phyloP scores from a whole-genome alignment of 2,329 filamentous ascomycete genomes.

The Clarireedia homoeocarpa region DNA sequence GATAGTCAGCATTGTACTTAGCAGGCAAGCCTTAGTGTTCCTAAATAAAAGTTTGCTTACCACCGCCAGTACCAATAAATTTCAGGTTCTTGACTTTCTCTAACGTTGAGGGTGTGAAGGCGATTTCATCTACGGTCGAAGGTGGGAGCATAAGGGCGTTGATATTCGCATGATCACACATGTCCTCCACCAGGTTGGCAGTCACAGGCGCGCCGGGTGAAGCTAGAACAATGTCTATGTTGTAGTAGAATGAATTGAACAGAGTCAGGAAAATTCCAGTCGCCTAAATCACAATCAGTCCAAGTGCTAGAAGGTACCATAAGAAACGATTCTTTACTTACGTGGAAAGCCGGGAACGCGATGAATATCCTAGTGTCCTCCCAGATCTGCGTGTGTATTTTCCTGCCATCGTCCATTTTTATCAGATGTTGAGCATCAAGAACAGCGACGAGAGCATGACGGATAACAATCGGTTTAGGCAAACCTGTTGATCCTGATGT shows the following conservation, averaged over 20 bases:
- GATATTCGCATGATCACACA: background rate
- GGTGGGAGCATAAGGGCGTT: conserved; percentile 1
- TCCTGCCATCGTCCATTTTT: background rate
- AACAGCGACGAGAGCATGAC: background rate
- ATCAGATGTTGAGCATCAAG: background rate
- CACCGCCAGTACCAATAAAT: conserved; percentile 1
- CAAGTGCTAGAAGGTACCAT: too few relatives aligned
- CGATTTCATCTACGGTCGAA: conserved; percentile 6
- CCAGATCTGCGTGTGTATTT: background rate
- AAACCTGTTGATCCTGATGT: conserved; percentile 15
- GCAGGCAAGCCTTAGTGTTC: background rate
- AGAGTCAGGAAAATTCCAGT: background rate
- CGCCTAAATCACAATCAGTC: background rate
- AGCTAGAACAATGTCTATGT: background rate
- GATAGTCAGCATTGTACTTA: background rate
- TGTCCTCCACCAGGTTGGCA: background rate
- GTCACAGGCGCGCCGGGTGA: conserved; percentile 5
- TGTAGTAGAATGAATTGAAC: background rate
- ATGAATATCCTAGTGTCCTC: background rate
- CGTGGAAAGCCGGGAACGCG: conserved; percentile 4
- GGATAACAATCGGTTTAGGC: conserved; percentile 12
- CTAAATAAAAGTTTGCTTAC: background rate
- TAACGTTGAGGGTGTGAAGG: background rate
- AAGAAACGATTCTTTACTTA: background rate
- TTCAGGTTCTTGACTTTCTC: background rate